A percentile compares a stretch with the other conserved stretches of the same genome.
These are phyloP conservation scores for Xylariaceae sp. DNA, from an alignment of 2,329 filamentous ascomycete species.

Conservation along the genomic window DNA sequence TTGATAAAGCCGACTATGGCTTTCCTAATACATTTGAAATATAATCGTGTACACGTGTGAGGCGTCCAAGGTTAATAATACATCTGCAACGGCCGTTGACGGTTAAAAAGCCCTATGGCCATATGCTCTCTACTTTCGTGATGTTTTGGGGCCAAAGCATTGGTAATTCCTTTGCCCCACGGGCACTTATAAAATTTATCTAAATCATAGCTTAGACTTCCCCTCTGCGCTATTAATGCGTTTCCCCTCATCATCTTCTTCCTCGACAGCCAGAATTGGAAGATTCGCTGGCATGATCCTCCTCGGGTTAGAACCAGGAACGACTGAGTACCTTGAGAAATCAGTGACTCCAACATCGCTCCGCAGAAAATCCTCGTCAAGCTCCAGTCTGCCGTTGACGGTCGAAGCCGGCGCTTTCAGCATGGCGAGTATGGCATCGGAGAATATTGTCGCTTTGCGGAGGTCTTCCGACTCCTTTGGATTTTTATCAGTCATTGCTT, in stretches of 20 bases:
- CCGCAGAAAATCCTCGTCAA: conserved; percentile 80
- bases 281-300: conserved; percentile 74
- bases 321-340: conserved; percentile 70
- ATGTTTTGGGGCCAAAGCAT: no score
- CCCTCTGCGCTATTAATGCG: conserved; percentile 62
- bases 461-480: conserved; percentile 54
- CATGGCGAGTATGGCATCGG: conserved; percentile 74
- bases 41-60: no score
- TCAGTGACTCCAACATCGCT: conserved; percentile 62
- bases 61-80: no score
- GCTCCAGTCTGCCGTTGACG: conserved; percentile 69
- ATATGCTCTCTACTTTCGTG: no score
- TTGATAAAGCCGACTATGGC: no score
- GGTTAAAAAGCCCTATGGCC: no score
- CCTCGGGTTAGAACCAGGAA: conserved; percentile 47
- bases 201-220: conserved; percentile 38
- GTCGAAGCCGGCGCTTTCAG: conserved; percentile 54
- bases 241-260: conserved; percentile 77
- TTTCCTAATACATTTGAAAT: no score
- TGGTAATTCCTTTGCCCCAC: no score
- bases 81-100: no score
- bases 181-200: no score
- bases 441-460: conserved; percentile 72
- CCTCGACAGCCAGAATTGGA: conserved; percentile 68
- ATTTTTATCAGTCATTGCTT: conserved; percentile 14